These are phyloP conservation scores for Stenogyne calaminthoides DNA, from an alignment of 305 asterid genomes.

Conservation along the genomic window DNA sequence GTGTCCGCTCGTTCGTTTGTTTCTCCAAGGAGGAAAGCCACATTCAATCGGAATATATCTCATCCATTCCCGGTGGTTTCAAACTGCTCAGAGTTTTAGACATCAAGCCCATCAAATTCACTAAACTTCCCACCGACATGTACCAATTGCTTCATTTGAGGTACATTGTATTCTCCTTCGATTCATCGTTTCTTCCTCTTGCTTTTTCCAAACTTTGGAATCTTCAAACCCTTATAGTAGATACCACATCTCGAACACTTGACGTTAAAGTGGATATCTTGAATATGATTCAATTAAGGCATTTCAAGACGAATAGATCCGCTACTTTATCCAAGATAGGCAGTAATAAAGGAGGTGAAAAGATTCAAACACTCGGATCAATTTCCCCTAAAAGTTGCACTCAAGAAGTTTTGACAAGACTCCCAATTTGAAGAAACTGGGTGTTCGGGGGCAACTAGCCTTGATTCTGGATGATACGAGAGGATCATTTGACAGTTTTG, in stretches of 20 bases:
- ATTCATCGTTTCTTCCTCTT: slow-evolving; percentile 31
- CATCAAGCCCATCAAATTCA: slow-evolving; percentile 24
- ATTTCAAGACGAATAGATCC: slow-evolving; percentile 31
- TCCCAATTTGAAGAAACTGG: slow-evolving; percentile 36
- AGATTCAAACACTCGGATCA: slow-evolving; percentile 38
- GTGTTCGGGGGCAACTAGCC: slow-evolving; percentile 41
- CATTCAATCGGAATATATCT: slow-evolving; percentile 1
- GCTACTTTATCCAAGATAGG: slow-evolving; percentile 19
- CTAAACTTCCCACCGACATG: slow-evolving; percentile 26
- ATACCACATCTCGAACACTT: slow-evolving; percentile 27
- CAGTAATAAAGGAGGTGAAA: slow-evolving; percentile 28
- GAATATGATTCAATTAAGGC: slow-evolving; percentile 40
- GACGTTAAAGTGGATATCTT: slow-evolving; percentile 37
- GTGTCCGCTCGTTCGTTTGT: slow-evolving; percentile 29
- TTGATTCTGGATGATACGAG: slow-evolving; percentile 21
- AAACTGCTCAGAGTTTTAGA: slow-evolving; percentile 31
- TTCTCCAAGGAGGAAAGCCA: slow-evolving; percentile 28
- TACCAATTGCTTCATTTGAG: slow-evolving; percentile 30
- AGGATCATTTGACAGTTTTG: slow-evolving; percentile 37
- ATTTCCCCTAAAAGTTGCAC: slow-evolving; percentile 40
- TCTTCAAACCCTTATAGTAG: slow-evolving; percentile 38
- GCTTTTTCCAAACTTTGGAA: slow-evolving; percentile 37
- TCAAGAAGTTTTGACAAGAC: slow-evolving; percentile 29
- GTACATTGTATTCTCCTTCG: slow-evolving; percentile 32
- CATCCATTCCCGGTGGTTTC: slow-evolving; percentile 26